These are phyloP conservation scores for Ambrosiella cleistominuta DNA, from an alignment of 2,329 filamentous ascomycete genomes.

Conservation along the genomic window DNA sequence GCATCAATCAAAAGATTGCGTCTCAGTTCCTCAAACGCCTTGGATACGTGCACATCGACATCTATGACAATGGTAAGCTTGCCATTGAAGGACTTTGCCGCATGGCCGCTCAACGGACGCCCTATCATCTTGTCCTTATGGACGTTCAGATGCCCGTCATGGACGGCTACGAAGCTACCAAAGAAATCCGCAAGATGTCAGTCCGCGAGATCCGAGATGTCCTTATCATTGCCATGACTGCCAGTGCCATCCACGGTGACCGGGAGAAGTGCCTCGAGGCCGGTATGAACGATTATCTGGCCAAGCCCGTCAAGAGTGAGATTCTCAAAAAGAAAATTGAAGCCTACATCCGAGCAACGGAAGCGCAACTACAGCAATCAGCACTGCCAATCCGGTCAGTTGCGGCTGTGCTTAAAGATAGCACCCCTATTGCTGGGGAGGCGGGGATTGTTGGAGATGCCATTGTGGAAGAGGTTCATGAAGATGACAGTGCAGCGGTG, in stretches of 20 bases:
- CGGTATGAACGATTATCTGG: constrained; percentile 94
- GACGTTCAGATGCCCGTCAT: constrained; percentile 92
- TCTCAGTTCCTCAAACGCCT: constrained; percentile 78
- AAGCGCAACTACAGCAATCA: constrained; percentile 14
- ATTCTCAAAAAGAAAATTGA: constrained; percentile 70
- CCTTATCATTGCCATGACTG: constrained; percentile 95
- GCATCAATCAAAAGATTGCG: constrained; percentile 86
- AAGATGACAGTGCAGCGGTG: no score
- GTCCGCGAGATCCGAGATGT: constrained; percentile 63
- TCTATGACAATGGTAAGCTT: constrained; percentile 77
- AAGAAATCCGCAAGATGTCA: constrained; percentile 58
- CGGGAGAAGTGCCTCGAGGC: constrained; percentile 88
- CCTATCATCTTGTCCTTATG: constrained; percentile 87
- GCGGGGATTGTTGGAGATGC: not conserved
- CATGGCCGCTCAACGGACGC: constrained; percentile 50
- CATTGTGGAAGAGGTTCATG: not conserved
- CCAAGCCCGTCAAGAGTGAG: constrained; percentile 82
- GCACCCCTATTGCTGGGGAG: not conserved
- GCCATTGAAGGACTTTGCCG: constrained; percentile 71
- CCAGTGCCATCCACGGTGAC: constrained; percentile 84
- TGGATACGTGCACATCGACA: constrained; percentile 64
- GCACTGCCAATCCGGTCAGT: not conserved
- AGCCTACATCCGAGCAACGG: constrained; percentile 30
- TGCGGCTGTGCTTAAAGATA: not conserved
- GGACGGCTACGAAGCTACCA: constrained; percentile 83